Evolutionary conservation across 1,284 basidiomycete species (phyloP), one percentile per base, ranked within the genome.

Genomic region (Hymenochaete sp.): DNA sequence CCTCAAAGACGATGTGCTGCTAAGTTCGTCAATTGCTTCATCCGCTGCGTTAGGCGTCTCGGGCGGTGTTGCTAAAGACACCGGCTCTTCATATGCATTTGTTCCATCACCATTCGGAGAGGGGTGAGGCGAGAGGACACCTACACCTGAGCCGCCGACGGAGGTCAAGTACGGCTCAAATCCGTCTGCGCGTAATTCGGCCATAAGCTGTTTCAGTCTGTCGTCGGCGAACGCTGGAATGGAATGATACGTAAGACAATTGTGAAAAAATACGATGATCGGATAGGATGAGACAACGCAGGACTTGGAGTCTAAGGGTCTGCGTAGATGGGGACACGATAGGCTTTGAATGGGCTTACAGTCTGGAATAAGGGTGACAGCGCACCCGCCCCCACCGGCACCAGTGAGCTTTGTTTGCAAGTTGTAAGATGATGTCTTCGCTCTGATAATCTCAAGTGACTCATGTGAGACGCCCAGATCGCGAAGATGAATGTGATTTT

Each of bases 321-420:
- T 35, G 28, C 21, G 35, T 21, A 27, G 32, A 35, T 35, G 32
- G 32, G 14, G 32, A 19, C 32, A 35, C 32, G 21, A 35, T n/a
- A 6, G 32, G 5, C 14, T 16, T 44, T 28, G 47, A n/a, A 64
- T 72, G 47, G 21, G 42, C 35, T 56, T 44, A 67, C 91, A 76
- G 66, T 97, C 92, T 41, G 93, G 93, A 42, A 98, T 73, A 26
- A 98, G 76, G 4, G 93, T 98, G 22, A 98, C 92, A 2, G 95
- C 87, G 59, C 96, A 98, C 13, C 96, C 96, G 13, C 96, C 96
- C 22, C 96, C 96, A n/a, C 96, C 96, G 2, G 96, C 95, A 32
- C 96, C 96, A 2, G 96, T 99, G 44, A 99, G 67, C 70, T 99
- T 99, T n/a, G 95, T 97, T 53, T 82, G 81, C 38, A 98, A 70